These are phyloP conservation scores for Colletotrichum sp. DNA, from an alignment of 2,329 filamentous ascomycete genomes.

Conservation along the genomic window DNA sequence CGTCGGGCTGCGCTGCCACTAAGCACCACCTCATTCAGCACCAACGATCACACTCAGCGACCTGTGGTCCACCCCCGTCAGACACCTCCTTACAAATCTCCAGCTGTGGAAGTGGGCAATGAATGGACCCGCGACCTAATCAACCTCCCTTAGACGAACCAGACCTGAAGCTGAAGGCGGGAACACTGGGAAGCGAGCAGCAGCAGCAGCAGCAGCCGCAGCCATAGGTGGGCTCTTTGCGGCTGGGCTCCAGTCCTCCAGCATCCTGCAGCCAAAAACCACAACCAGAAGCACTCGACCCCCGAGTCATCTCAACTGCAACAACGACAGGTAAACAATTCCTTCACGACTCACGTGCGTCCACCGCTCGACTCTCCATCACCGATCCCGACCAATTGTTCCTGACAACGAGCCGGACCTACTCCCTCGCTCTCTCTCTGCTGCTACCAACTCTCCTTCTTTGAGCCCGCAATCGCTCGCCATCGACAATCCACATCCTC, in stretches of 20 bases:
- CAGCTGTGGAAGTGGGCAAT: background rate
- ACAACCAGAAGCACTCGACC: background rate
- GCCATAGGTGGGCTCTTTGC: background rate
- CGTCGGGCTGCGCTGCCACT: background rate
- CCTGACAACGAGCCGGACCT: background rate
- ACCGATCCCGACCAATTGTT: background rate
- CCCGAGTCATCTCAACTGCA: constrained; percentile 12
- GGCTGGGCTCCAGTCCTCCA: constrained; percentile 3
- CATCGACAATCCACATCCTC: constrained; percentile 13
- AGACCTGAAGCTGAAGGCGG: background rate
- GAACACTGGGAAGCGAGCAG: background rate
- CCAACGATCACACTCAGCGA: background rate
- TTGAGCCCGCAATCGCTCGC: background rate
- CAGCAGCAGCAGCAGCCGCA: background rate
- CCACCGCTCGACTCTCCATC: background rate
- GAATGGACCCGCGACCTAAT: background rate
- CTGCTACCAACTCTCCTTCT: background rate
- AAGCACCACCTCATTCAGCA: background rate
- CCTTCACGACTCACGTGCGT: constrained; percentile 10
- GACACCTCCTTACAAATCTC: background rate
- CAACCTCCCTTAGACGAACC: background rate
- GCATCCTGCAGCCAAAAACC: constrained; percentile 12
- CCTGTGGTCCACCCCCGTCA: background rate
- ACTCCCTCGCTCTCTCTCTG: background rate
- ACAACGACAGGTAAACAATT: constrained; percentile 7